Evolutionary conservation across 2,329 filamentous ascomycete species (phyloP), one percentile per base, ranked within the genome.

Genomic region (Ramularia endophylla): DNA sequence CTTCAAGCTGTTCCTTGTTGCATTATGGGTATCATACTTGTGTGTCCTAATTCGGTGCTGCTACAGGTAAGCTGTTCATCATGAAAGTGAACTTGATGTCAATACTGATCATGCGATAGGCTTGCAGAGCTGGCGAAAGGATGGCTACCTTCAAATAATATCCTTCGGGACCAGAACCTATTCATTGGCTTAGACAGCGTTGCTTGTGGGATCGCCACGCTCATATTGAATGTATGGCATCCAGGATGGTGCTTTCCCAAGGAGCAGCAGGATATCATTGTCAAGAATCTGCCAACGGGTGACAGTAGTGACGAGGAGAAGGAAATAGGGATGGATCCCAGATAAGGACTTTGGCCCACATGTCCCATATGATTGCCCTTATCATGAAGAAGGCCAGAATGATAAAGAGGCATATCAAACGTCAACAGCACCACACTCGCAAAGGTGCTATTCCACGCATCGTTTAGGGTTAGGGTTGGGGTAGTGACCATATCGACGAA

Each of bases 121-220:
- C 48, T 61, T 9, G 59, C 56, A 0, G 59, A 63, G 42, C 40
- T 59, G n/a, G 46, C 44, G 4, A 47, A 50, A 9, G 57, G 57
- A 12, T 55, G 52, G 56, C 33, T 40, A 8, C 27, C 42, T 8
- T 41, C 51, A 20, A 54, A 59, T 31, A 33, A 43, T 19, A 57
- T 58, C 30, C 33, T 58, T 28, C 47, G 53, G 5, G 43, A 53
- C 13, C 44, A 59, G 38, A 41, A 35, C 2, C 44, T 58, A 16
- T 60, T 60, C 41, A 51, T 58, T 41, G 48, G 48, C 2, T 22
- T 60, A 25, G 65, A 65, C 52, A 67, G 65, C 16, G 51, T 63
- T 22, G 38, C 49, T 17, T 52, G 54, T 31, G 54, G 44, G 6
- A 47, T 59, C 20, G 59, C 59, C 27, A 52, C 51, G 5, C 18